Conservation (phyloP, 345 rosid species). For the Moricandia moricandioides region DNA sequence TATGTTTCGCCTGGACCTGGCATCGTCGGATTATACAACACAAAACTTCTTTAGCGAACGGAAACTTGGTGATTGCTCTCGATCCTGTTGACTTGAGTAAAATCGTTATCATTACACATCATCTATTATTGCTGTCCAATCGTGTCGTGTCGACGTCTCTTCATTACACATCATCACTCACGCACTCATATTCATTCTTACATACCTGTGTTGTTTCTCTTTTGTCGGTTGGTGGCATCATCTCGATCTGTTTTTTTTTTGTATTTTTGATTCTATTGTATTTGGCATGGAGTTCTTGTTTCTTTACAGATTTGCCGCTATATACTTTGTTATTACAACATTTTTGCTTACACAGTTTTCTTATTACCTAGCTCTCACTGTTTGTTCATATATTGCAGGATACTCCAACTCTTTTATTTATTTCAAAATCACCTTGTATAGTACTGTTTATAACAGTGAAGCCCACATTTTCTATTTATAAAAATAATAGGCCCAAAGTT, state of each 20-base stretch:
- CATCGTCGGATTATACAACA: not conserved
- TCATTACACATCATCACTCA: not conserved
- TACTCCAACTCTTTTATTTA: not conserved
- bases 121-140: not conserved
- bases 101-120: not conserved
- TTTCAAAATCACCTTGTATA: not conserved
- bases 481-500: not conserved
- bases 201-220: not conserved
- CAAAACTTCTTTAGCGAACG: not conserved
- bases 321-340: not conserved
- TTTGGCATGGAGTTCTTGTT: not conserved
- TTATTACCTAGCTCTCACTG: not conserved
- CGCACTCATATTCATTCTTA: not conserved
- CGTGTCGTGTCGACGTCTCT: not conserved
- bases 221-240: not conserved
- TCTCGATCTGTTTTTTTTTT: too few species aligned
- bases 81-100: not conserved
- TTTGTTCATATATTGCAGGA: not conserved
- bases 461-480: not conserved
- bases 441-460: not conserved
- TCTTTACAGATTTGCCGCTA: not conserved
- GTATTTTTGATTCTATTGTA: not conserved
- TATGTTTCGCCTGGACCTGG: slow-evolving; percentile 4
- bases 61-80: not conserved
- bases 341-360: not conserved